Base-by-base conservation (phyloP, 2,329 filamentous ascomycete genomes). In the Coleophoma crateriformis region DNA sequence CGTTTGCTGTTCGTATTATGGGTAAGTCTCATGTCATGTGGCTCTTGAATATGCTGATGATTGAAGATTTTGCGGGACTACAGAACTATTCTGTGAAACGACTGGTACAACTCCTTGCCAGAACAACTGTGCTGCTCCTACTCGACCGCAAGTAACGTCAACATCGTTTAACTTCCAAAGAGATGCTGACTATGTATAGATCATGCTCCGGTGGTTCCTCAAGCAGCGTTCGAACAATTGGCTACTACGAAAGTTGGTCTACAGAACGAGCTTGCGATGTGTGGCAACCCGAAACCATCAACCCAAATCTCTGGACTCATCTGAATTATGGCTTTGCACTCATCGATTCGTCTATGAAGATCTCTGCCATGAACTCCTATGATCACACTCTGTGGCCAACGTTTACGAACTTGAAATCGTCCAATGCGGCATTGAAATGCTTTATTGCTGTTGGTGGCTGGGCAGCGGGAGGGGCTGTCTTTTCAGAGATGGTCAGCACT, bases 401-500 rank as follows among this genome's bases (percentile, higher is more conserved):
- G n/a, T n/a, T 50, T 20, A 42, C 48, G 1, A n/a, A n/a, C n/a
- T n/a, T n/a, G n/a, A n/a, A n/a, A 34, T 13, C 7, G 10, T 42
- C 13, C 45, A 50, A 15, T 10, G 8, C 2, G 14, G 12, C 13
- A 43, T 37, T 17, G 10, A 1, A 11, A 27, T n/a, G 35, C 4
- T 42, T 32, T 13, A 41, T 50, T 8, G n/a, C 44, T 1, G 14
- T 50, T 13, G 38, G 43, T 8, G 48, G 38, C 11, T 39, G 32
- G 38, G n/a, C 3, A 3, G 43, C 44, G 15, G 44, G n/a, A 3
- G 2, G n/a, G 27, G 13, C 46, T 41, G n/a, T n/a, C n/a, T 35
- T 35, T n/a, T 35, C 33, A 10, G 53, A 67, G 20, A 62, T 73
- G 52, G 62, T 60, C 8, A 58, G 50, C 20, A 56, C 54, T 4